A percentile compares a stretch with the other conserved stretches of the same genome.
These are phyloP conservation scores for Suillus cothurnatus DNA, from an alignment of 768 basidiomycete species.

Conservation along the genomic window DNA sequence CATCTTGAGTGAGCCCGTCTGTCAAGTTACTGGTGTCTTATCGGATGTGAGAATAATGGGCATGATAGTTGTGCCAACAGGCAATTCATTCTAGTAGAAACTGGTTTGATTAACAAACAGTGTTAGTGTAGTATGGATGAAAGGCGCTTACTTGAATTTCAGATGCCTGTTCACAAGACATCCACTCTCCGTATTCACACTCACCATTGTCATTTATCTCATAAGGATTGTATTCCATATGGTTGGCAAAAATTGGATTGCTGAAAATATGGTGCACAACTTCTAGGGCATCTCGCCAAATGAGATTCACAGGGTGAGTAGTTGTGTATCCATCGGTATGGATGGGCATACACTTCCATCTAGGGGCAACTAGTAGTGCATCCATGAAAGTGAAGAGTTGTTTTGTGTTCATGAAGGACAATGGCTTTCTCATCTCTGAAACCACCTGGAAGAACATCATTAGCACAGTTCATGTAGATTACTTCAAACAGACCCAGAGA, in stretches of 20 bases:
- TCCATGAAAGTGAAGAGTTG: conserved; percentile 8
- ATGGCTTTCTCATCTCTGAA: background rate
- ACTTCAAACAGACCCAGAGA: background rate
- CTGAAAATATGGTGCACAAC: too few species aligned
- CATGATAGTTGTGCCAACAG: background rate
- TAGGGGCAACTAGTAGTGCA: too few species aligned
- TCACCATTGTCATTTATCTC: too few species aligned
- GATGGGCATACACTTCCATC: too few species aligned
- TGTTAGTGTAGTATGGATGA: background rate
- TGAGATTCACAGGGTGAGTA: too few species aligned
- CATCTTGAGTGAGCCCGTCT: too few species aligned
- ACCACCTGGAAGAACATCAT: background rate
- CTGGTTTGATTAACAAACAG: background rate
- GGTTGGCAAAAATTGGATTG: too few species aligned
- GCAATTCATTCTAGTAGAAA: conserved; percentile 18
- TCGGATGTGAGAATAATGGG: too few species aligned
- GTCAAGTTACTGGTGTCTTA: too few species aligned
- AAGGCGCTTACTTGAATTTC: conserved; percentile 19
- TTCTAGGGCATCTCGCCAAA: too few species aligned
- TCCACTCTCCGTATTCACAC: background rate
- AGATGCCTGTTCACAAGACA: conserved; percentile 24
- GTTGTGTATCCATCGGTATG: too few species aligned
- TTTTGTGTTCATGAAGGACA: conserved; percentile 20
- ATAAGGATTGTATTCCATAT: too few species aligned
- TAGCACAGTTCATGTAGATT: background rate